These are phyloP conservation scores for Pseudomassariella vexata DNA, from an alignment of 2,329 filamentous ascomycete species.

Conservation along the genomic window DNA sequence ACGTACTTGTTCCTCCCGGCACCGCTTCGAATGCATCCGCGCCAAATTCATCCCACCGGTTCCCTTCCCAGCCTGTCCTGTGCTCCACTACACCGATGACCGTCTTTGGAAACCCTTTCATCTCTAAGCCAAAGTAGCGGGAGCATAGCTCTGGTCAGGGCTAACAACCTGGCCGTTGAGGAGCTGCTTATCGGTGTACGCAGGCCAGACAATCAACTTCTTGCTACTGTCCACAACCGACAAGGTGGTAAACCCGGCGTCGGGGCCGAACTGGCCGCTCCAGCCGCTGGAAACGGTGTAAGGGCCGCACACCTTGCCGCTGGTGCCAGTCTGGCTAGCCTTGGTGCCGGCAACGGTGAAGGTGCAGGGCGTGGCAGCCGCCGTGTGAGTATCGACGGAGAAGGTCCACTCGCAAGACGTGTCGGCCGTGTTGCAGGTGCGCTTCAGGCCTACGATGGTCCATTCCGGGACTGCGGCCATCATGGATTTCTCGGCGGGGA, in stretches of 20 bases:
- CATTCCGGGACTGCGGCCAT: slow-evolving; percentile 24
- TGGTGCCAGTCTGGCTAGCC: slow-evolving; percentile 31
- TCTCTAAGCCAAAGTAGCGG: slow-evolving; percentile 1
- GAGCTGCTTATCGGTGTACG: slow-evolving; percentile 44
- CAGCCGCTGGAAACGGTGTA: slow-evolving; percentile 50
- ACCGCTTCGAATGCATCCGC: too few species aligned
- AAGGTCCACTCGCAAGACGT: slow-evolving; percentile 35
- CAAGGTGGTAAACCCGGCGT: slow-evolving; percentile 48
- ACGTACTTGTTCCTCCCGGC: too few species aligned
- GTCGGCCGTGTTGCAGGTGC: slow-evolving; percentile 30
- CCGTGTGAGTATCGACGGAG: slow-evolving; percentile 27
- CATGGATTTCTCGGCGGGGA: not conserved
- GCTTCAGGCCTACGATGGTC: slow-evolving; percentile 32
- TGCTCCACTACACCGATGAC: too few species aligned
- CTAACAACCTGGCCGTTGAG: slow-evolving; percentile 5
- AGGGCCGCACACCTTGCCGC: slow-evolving; percentile 35
- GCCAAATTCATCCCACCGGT: too few species aligned
- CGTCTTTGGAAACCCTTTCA: too few species aligned
- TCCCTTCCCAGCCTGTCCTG: too few species aligned
- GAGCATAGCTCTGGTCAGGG: slow-evolving; percentile 9
- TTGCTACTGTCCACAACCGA: slow-evolving; percentile 39
- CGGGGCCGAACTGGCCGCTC: slow-evolving; percentile 49
- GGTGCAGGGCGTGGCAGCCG: slow-evolving; percentile 26
- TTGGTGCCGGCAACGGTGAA: slow-evolving; percentile 28
- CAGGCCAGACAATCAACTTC: slow-evolving; percentile 43